These are phyloP conservation scores for Paramecium octaurelia DNA, from an alignment of 73 alveolate species.

Conservation along the genomic window DNA sequence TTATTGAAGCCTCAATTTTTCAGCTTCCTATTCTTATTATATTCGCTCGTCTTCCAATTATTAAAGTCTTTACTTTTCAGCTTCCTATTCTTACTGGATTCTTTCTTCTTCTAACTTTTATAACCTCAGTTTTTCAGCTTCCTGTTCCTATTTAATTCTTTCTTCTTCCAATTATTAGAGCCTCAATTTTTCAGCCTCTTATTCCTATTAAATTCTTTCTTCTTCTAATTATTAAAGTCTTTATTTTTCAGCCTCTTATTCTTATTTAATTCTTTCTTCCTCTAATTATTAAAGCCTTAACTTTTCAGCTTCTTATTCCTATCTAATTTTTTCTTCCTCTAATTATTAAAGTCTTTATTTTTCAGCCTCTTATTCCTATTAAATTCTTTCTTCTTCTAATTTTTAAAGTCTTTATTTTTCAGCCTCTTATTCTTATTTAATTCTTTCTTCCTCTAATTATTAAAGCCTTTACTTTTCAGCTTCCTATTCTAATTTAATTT, in stretches of 20 bases:
- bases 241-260: not conserved
- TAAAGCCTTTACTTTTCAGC: not conserved
- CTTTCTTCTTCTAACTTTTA: not conserved
- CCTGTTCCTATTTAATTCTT: not conserved
- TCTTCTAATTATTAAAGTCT: not conserved
- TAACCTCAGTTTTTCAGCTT: not conserved
- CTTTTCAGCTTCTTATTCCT: not conserved
- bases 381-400: not conserved
- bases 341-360: not conserved
- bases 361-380: not conserved
- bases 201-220: not conserved
- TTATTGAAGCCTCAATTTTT: not conserved
- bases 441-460: too few species aligned
- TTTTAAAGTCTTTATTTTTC: not conserved
- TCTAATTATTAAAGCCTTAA: not conserved
- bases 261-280: not conserved
- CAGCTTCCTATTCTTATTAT: not conserved
- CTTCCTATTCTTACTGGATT: not conserved
- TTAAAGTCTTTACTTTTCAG: not conserved
- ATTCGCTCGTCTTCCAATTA: not conserved
- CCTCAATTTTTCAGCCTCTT: not conserved
- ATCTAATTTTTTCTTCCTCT: not conserved
- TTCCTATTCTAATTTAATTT: not conserved
- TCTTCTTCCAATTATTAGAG: not conserved
- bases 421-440: not conserved